Base-by-base conservation (phyloP, 2,329 filamentous ascomycete genomes). In the Cryphonectria carpinicola region DNA sequence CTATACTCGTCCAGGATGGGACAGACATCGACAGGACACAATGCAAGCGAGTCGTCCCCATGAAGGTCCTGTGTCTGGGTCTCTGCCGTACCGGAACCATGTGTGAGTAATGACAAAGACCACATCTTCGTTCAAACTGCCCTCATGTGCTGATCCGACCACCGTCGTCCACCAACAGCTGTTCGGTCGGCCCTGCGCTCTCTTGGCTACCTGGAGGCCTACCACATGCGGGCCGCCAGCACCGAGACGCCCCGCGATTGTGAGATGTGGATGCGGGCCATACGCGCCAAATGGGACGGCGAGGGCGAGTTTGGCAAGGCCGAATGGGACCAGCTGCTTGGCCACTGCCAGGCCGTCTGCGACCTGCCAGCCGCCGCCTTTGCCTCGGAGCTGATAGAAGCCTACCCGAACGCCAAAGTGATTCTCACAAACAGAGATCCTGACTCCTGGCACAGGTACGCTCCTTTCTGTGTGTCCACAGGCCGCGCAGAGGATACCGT, bases 51-150 rank as follows among this genome's bases (percentile, higher is more conserved):
- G 87, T 84, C 43, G 90, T 92, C 66, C 91, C 91, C 46, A 93
- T 93, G 91, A 88, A 88, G 78, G 88, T 93, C 63, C 87, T 93
- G 46, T 87, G 90, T 63, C 85, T 94, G 0, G 91, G 91, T 62
- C 84, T 93, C 25, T 89, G 90, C 69, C 86, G 91, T 73, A 73
- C 71, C 1, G 71, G 71, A 67, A 73, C 71, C 39, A 71, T 61
- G 67, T 73, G 71, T 73, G 25, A 63, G 71, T 64, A 1, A 3
- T 8, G 4, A 22, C 14, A 6, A 19, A 19, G 28, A 5, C 41
- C 1, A 28, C 19, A 13, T 19, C 8, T 5, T 5, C 22, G 28
- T 19, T 32, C 54, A 8, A 8, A 14, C 19, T 32, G 25, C 28
- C 13, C n/a, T 3, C 4, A 4, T 13, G 17, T 58, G 65, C 52